Evolutionary conservation across 352 stramenopile species (phyloP).

Genomic region (Peronospora tabacina): DNA sequence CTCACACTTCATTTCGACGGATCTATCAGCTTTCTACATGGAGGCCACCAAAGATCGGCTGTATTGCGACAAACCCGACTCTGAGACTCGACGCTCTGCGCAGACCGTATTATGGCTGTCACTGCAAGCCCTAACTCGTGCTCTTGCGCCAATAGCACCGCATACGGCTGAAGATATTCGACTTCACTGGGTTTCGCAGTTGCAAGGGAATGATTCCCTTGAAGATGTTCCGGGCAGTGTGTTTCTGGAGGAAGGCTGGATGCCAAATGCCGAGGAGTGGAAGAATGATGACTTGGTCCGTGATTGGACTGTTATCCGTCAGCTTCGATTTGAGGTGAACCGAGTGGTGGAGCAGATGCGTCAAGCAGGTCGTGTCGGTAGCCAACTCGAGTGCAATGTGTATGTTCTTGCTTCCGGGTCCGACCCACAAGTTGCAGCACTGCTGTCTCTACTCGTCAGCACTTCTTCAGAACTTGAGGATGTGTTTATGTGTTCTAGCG

Average conservation of each 20-base stretch:
- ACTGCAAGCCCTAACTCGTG: conserved; percentile 50
- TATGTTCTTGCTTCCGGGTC: conserved; percentile 34
- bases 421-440: conserved; percentile 48
- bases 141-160: conserved; percentile 87
- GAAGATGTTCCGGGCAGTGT: conserved; percentile 61
- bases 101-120: conserved; percentile 87
- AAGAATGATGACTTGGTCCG: conserved; percentile 44
- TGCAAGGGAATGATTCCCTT: conserved; percentile 32
- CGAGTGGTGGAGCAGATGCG: conserved; percentile 70
- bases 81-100: conserved; percentile 60
- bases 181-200: conserved; percentile 67
- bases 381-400: conserved; percentile 73
- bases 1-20: conserved; percentile 88
- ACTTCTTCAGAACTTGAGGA: conserved; percentile 45
- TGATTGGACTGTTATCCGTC: conserved; percentile 84
- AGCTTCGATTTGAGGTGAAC: conserved; percentile 81
- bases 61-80: conserved; percentile 90
- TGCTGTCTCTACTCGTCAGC: conserved; percentile 27
- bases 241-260: conserved; percentile 62
- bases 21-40: conserved; percentile 98
- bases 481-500: conserved; percentile 65
- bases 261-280: conserved; percentile 48
- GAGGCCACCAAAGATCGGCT: conserved; percentile 95
- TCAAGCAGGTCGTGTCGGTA: conserved; percentile 42
- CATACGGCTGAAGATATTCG: conserved; percentile 97